Evolutionary conservation across 176 grass and related monocot species (phyloP).

Genomic region (Typha latifolia): DNA sequence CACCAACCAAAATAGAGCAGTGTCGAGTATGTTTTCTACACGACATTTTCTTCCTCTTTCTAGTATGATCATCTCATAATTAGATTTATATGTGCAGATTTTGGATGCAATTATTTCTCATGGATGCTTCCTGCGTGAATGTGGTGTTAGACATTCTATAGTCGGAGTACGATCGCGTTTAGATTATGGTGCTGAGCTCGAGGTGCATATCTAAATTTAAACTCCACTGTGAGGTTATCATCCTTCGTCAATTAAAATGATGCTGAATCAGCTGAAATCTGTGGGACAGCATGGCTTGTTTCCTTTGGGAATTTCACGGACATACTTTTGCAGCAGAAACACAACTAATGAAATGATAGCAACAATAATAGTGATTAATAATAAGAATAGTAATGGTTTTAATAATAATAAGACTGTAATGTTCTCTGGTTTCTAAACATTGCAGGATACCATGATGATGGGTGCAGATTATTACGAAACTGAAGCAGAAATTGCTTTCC

Average conservation of each 20-base stretch:
- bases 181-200: conserved; percentile 33
- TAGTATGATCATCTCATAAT: background rate
- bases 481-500: conserved; percentile 35
- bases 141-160: conserved; percentile 43
- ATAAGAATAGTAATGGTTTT: too few species aligned
- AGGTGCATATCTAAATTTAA: conserved; percentile 26
- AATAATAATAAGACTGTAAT: background rate
- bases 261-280: too few species aligned
- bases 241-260: too few species aligned
- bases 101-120: conserved; percentile 46
- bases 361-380: too few species aligned
- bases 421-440: background rate
- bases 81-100: conserved; percentile 27
- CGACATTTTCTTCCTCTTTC: background rate
- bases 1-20: conserved; percentile 51
- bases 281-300: too few species aligned
- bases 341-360: too few species aligned
- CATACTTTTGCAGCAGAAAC: background rate
- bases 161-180: conserved; percentile 53
- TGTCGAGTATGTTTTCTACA: conserved; percentile 35
- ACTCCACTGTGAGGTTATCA: background rate
- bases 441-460: conserved; percentile 77
- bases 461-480: conserved; percentile 58
- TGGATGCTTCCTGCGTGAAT: conserved; percentile 65
- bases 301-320: background rate